A percentile compares a stretch with the other conserved stretches of the same genome.
Conservation (phyloP, 768 basidiomycete species). For the Boletus edulis region DNA sequence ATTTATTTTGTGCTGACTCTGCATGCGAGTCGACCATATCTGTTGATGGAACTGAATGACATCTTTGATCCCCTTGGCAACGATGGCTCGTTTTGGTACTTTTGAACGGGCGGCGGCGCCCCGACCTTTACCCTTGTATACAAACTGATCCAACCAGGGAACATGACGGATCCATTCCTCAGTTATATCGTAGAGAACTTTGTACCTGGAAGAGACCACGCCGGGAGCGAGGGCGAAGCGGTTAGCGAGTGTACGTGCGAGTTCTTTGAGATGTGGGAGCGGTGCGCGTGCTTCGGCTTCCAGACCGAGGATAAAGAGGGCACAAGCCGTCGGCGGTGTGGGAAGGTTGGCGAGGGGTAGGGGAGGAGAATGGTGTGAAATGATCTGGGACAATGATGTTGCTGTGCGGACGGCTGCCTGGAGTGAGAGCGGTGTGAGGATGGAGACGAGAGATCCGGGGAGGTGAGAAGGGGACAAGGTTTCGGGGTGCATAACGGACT, state of each 20-base stretch:
- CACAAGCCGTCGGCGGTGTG: slow-evolving; percentile 58
- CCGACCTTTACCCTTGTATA: slow-evolving; percentile 32
- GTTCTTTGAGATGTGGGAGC: slow-evolving; percentile 51
- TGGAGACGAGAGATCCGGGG: slow-evolving; percentile 33
- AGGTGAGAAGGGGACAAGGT: slow-evolving; percentile 28
- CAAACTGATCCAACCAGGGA: slow-evolving; percentile 69
- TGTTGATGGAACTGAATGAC: slow-evolving; percentile 67
- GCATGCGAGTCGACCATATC: slow-evolving; percentile 46
- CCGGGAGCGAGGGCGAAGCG: slow-evolving; percentile 50
- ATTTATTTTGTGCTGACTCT: slow-evolving; percentile 33
- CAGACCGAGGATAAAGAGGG: slow-evolving; percentile 63
- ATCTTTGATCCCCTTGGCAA: slow-evolving; percentile 68
- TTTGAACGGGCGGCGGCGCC: slow-evolving; percentile 50
- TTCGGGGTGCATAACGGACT: slow-evolving; percentile 35
- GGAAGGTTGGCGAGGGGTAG: slow-evolving; percentile 41
- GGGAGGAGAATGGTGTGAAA: slow-evolving; percentile 37
- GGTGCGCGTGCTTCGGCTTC: slow-evolving; percentile 61
- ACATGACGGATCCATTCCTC: slow-evolving; percentile 59
- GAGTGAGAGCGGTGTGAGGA: slow-evolving; percentile 40
- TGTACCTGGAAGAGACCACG: slow-evolving; percentile 69
- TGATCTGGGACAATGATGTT: slow-evolving; percentile 46
- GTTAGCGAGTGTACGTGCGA: slow-evolving; percentile 55
- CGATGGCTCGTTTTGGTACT: slow-evolving; percentile 58
- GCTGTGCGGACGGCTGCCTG: slow-evolving; percentile 39
- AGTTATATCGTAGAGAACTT: slow-evolving; percentile 57